Evolutionary conservation across 2,329 filamentous ascomycete genomes (phyloP), one percentile per base, ranked within the genome.

Genomic region (Grosmannia penicillata): DNA sequence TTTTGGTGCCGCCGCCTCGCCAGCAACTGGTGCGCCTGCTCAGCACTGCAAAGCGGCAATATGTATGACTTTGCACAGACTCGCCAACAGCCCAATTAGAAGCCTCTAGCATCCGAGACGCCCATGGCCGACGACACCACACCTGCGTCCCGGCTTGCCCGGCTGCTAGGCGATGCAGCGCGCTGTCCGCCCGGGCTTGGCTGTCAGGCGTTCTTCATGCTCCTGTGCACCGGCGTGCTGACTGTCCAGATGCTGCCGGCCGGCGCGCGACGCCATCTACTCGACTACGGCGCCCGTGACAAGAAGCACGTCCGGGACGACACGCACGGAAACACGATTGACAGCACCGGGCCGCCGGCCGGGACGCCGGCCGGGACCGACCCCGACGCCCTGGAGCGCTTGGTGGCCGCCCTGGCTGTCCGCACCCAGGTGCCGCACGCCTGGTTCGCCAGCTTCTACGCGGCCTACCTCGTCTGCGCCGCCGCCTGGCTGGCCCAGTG

Each of bases 361-460:
- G 37, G 33, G 23, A 18, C 24, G 14, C 23, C 31, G 18, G 21
- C 18, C 26, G 23, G 14, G 8, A 14, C 10, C 17, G 18, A 28
- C 23, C 26, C 15, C 14, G 35, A 27, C 30, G 9, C 29, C 17
- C 17, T 48, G 14, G 26, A 44, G 24, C 37, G 36, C 13, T 13
- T 35, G 3, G 36, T 42, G 1, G 40, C 40, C 9, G 36, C 37
- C n/a, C 15, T 34, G 3, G 33, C 41, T 5, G 34, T 38, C 8
- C 37, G 36, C 17, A 31, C 31, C 13, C 40, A 46, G 39, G 45
- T 47, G 22, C 86, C 89, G 18, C 91, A 96, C 59, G 71, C 71
- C 44, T 96, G 83, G 77, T 96, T 96, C 57, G 70, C 68, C 31
- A 82, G 91, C 49, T 96, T 94, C 60, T 96, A 98, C 56, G 53